Evolutionary conservation across 768 basidiomycete genomes (phyloP), one percentile per base, ranked within the genome.

Genomic region (Suillus subalutaceus): DNA sequence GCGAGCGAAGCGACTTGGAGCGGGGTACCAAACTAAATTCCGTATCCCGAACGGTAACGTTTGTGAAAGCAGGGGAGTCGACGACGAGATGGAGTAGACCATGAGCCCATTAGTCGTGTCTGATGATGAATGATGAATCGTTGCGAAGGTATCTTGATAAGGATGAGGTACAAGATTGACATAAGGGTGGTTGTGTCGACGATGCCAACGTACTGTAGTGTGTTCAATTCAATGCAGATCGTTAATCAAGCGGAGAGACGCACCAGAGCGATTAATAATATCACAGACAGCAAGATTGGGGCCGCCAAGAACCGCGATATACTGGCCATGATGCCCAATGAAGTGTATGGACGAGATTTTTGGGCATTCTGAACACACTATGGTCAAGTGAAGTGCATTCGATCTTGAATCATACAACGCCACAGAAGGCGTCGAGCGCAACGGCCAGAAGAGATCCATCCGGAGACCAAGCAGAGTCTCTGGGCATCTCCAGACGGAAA

Each of bases 391-490:
- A 18, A 92, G 78, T 30, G 81, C 76, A 67, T 87, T 90, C 30
- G 87, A 87, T 26, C 79, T 71, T 0, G 92, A 84, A 71, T 94
- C 89, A 77, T 92, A 97, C 7, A 99, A 76, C 6, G 88, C 86
- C 62, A 96, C 82, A 66, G 86, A 86, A n/a, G 18, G 84, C 73
- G 0, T 88, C 88, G 62, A 91, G 84, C 15, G 89, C 82, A 26
- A 96, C 84, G 15, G 90, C 91, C 56, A 99, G 80, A 40, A 99
- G 82, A 6, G 96, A 96, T 10, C 88, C 90, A 75, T 99, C 97
- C 5, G 83, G 84, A 7, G 96, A 93, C 89, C 95, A 97, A 1
- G 88, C 84, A 0, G 85, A 80, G 68, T 88, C 83, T 63, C 81
- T 82, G 40, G 95, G 92, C 61, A 81, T 78, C 72, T 88, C 85